Base-by-base conservation (phyloP, 2,329 filamentous ascomycete genomes). In the Lachnum nothofagi region DNA sequence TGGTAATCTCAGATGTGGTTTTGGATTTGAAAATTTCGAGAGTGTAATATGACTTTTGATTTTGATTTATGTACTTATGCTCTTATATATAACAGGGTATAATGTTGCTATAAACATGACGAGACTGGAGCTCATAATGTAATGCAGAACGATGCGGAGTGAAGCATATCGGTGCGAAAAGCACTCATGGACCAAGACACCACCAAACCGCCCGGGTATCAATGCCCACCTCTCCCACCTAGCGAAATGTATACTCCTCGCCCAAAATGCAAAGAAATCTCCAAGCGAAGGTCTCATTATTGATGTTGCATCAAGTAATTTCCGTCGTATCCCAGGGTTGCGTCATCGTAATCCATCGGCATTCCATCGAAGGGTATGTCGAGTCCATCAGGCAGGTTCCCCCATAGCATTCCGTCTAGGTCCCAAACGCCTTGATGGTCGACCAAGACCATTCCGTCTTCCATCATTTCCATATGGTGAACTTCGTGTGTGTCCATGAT, bases 391-490 rank as follows among this genome's bases (percentile, higher is more conserved):
- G 70, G 65, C 24, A 70, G 60, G 43, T 67, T 67, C 33, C 70
- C 68, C 77, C 76, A 80, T 58, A 72, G 70, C 74, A 78, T 77
- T 51, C 74, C 76, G 56, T 79, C 76, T 7, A 79, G 64, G 60
- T 79, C 76, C 75, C 76, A 79, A 9, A 79, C 66, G 7, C 73
- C 73, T 37, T 76, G 72, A 59, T 78, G 73, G 58, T 78, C 75
- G 22, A 79, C 65, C 61, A 78, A 68, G 53, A 70, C 67, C 70
- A 78, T 74, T 65, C 78, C 74, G 53, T 73, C 72, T 50, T 64
- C 75, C 70, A 60, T 73, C 72, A 44, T 73, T 54, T 78, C 75
- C 14, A 78, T 47, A 24, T 58, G 59, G 7, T 59, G 56, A 46
- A 77, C 61, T 24, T 74, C 69, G 14, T 67, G 63, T 20, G 29